phyloP scores from a whole-genome alignment of 768 basidiomycete genomes.

The Pleurotus djamor region DNA sequence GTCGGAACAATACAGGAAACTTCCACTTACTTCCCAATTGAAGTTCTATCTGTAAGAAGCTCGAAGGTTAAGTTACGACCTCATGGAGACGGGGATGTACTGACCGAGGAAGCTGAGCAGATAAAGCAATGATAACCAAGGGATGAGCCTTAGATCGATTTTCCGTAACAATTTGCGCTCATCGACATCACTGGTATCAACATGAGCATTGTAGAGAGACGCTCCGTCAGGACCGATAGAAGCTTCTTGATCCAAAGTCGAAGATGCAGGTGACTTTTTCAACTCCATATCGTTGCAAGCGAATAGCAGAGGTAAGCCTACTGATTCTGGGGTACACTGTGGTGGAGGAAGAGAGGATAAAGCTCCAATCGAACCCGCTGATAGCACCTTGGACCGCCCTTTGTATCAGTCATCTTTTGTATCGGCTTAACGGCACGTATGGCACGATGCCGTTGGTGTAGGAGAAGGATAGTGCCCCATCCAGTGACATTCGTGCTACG shows the following conservation, averaged over 20 bases:
- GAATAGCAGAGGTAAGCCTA: not conserved
- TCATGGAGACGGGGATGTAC: constrained; percentile 39
- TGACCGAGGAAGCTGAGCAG: constrained; percentile 65
- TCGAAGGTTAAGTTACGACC: constrained; percentile 17
- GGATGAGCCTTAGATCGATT: constrained; percentile 62
- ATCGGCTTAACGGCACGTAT: constrained; percentile 5
- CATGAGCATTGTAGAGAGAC: constrained; percentile 39
- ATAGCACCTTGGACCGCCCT: not conserved
- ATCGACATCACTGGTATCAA: constrained; percentile 61
- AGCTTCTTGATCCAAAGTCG: constrained; percentile 26
- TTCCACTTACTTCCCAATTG: constrained; percentile 47
- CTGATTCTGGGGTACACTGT: not conserved
- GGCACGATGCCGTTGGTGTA: not conserved
- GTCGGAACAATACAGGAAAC: constrained; percentile 14
- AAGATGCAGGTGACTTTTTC: constrained; percentile 13
- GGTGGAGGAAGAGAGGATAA: not conserved
- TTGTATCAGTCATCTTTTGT: not conserved
- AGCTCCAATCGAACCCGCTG: not conserved
- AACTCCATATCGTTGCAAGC: not conserved
- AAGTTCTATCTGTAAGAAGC: constrained; percentile 39
- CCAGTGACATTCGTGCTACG: not conserved
- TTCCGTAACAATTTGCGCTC: constrained; percentile 71
- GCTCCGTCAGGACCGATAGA: constrained; percentile 19
- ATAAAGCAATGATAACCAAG: constrained; percentile 76
- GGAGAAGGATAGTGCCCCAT: not conserved